Evolutionary conservation across 2,329 filamentous ascomycete species (phyloP), one percentile per base, ranked within the genome.

Genomic region (Plectosphaerella cucumerina): DNA sequence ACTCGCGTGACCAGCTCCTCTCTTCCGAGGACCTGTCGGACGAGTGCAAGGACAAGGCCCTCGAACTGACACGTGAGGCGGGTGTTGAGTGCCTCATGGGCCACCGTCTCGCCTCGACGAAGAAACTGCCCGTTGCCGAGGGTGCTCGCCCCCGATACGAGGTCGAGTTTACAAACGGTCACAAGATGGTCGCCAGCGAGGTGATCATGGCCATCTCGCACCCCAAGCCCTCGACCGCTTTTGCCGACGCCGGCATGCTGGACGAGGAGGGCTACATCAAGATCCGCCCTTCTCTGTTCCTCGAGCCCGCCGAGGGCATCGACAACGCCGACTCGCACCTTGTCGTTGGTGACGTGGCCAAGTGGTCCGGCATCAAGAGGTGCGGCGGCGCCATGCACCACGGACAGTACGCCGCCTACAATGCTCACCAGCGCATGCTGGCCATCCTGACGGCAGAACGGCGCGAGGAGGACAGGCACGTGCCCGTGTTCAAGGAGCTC

Each of bases 311-410:
- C 2, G 69, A 69, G 0, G 47, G 37, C 23, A 71, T 81, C 0
- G 74, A 83, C 5, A 86, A 89, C 56, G 67, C 79, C 12, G 69
- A 72, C 1, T 67, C 69, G 23, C 88, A 92, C 65, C 87, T 86
- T 60, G 87, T 84, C 12, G 75, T 82, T 21, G 89, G 89, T 15
- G 89, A 93, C 62, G 71, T 88, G 15, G 80, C 78, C 31, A 71
- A 74, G 45, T 92, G 89, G 88, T 80, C 85, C 0, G 88, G 87
- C 42, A 90, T 93, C 70, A 92, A 90, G 73, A 85, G 89, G 43
- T 89, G 85, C 59, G 88, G 89, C 21, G 81, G 76, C 15, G 89
- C 89, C 33, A 89, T 92, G 78, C 81, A 87, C 61, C 84, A 85
- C 74, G 89, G 87, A 35, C 80, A 84, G 60, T 75, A 78, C 54